Base-by-base conservation (phyloP, 176 grass and related monocot genomes). In the Thalia dealbata region DNA sequence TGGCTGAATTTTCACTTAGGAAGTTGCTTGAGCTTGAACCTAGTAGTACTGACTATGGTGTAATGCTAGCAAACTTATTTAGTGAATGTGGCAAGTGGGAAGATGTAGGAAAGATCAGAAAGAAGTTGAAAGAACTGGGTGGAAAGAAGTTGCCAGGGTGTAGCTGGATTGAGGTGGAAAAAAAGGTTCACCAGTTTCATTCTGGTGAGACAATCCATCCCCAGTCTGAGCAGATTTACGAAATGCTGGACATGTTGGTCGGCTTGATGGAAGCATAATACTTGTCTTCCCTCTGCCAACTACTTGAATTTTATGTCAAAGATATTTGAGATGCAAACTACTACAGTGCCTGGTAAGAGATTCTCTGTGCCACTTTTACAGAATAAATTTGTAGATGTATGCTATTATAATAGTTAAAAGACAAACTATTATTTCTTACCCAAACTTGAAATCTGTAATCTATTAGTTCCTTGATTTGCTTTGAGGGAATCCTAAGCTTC, bases 1-100 rank as follows among this genome's bases (percentile, higher is more conserved):
- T 76, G 82, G 89, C 80, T 85, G 73, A 75, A 75, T 75, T 75
- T 32, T 32, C 73, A 48, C 19, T 48, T 10, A 61, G 35, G 73
- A 75, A 75, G 41, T 14, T 75, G 41, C 22, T 61, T 58, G 73
- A 75, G 58, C 13, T 75, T 11, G 73, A 75, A 19, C 73, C 73
- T n/a, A 75, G 44, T 27, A 75, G 58, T 63, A 58, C 24, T 63
- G 73, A 75, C 41, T 75, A 75, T 75, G 73, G 58, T 27, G 38
- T 62, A 12, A 75, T 75, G 73, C 58, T 75, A 10, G 73, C 73
- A 46, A 75, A 75, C 59, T 62, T 75, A 75, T 75, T 63, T 10
- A 75, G 73, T 48, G 73, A 75, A 27, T 44, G 73, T 13, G 73
- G 73, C 29, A 75, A 64, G 24, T 75, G 73, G 73, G 73, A 62